Conservation (phyloP, 768 basidiomycete genomes). For the Brasilioporus rufonigricans region DNA sequence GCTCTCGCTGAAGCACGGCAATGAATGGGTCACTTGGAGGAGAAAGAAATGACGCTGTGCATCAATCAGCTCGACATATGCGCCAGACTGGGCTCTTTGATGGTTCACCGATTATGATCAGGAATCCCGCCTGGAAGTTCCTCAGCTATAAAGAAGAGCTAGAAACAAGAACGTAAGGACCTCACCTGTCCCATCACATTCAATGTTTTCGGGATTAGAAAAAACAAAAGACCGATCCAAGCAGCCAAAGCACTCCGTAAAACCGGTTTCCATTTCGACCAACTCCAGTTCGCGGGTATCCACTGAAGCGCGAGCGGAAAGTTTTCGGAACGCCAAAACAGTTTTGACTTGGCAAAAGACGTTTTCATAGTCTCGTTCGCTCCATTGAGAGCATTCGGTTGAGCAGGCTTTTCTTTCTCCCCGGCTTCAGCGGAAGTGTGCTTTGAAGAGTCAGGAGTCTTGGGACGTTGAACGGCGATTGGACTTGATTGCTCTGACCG, state of each 20-base stretch:
- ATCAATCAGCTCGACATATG: conserved; percentile 1
- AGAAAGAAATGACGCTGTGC: conserved; percentile 57
- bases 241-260: conserved; percentile 60
- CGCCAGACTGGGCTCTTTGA: neutral
- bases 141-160: neutral
- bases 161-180: neutral
- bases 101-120: conserved; percentile 56
- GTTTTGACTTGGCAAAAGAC: neutral
- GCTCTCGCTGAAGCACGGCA: conserved; percentile 64
- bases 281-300: conserved; percentile 56
- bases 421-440: neutral
- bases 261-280: conserved; percentile 60
- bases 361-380: neutral
- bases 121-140: conserved; percentile 52
- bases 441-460: neutral
- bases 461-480: neutral
- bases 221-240: conserved; percentile 59
- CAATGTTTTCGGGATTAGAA: conserved; percentile 53
- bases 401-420: neutral
- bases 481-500: neutral
- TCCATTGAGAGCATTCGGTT: neutral
- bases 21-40: conserved; percentile 69
- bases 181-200: conserved; percentile 55
- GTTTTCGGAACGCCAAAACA: neutral
- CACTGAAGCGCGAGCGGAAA: conserved; percentile 43